Conservation (phyloP, 768 basidiomycete species). For the Tubosaeta sp. region DNA sequence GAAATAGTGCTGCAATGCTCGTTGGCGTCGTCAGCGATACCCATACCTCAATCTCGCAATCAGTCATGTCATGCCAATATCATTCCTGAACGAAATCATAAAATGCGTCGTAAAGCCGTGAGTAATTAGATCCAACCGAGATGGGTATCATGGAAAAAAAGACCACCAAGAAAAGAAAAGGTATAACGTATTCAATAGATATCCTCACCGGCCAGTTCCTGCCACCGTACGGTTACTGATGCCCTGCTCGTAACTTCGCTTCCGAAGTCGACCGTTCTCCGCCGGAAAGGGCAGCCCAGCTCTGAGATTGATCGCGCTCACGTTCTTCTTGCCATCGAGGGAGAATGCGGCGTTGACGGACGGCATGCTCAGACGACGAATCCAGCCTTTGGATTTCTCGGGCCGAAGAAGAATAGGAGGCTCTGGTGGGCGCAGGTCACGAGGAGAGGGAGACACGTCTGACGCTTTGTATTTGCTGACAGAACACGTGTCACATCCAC, state of each 20-base stretch:
- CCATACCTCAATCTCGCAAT: not conserved
- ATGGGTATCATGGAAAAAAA: not conserved
- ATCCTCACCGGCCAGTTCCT: slow-evolving; percentile 38
- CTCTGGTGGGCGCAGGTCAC: slow-evolving; percentile 39
- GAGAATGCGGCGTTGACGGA: slow-evolving; percentile 57
- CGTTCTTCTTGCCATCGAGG: slow-evolving; percentile 52
- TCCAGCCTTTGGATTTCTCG: slow-evolving; percentile 69
- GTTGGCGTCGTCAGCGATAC: not conserved
- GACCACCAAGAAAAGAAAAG: not conserved
- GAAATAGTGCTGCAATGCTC: not conserved
- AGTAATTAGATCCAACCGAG: not conserved
- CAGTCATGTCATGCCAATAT: not conserved
- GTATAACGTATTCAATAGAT: slow-evolving; percentile 6
- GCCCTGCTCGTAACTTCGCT: slow-evolving; percentile 32
- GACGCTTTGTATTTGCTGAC: slow-evolving; percentile 47
- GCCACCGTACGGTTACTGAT: slow-evolving; percentile 49
- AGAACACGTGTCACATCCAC: slow-evolving; percentile 65
- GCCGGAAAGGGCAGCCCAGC: slow-evolving; percentile 30
- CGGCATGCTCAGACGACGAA: slow-evolving; percentile 74
- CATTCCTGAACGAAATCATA: not conserved
- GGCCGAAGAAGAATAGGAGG: slow-evolving; percentile 44
- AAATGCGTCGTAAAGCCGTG: not conserved
- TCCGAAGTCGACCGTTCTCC: slow-evolving; percentile 47
- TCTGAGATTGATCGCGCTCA: slow-evolving; percentile 39
- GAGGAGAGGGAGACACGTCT: slow-evolving; percentile 23